Evolutionary conservation across 805 yeast genomes (phyloP), one percentile per base, ranked within the genome.

Genomic region (Nakazawaea anatomiae): DNA sequence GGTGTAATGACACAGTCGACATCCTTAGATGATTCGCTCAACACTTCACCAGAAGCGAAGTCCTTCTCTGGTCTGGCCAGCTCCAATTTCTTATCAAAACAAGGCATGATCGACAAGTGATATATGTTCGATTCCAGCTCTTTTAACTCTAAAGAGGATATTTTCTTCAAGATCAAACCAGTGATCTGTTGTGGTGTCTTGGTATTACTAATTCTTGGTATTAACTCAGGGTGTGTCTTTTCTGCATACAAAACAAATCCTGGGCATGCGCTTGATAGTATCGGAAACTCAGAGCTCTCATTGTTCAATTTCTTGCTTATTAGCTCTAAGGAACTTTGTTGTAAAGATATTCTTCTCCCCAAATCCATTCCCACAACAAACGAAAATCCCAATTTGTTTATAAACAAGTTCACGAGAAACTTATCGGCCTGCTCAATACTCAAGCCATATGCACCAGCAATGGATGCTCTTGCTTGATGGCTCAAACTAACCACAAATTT

Each of bases 181-280:
- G 97, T 89, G 47, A 92, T 85, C 63, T 89, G 97, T 67, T 92
- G 98, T 4, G 98, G 95, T 0, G 96, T 88, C 60, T 89, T 88
- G 42, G 87, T 85, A 36, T 76, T 76, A 10, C 95, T 80, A 53
- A 94, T 62, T 52, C 75, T 72, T 0, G 91, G 86, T 12, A 90
- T 68, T 8, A 94, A 71, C 55, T 87, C 83, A 0, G 96, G 95
- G 63, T 92, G 97, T 0, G 98, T 91, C 71, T 94, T 94, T 58
- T 94, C 98, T 0, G 92, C 96, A 61, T 94, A 94, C 30, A 94
- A 74, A 0, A 94, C 94, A 89, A 96, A 94, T 0, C 99, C 99
- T 0, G 99, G 99, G 66, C 98, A 92, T 0, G 85, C 76, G 11
- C 90, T 80, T 29, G 90, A 77, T 44, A 94, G 65, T 1, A 78